Evolutionary conservation across 306 rosid species (phyloP), one percentile per base, ranked within the genome.

Genomic region (Malus sylvestris): DNA sequence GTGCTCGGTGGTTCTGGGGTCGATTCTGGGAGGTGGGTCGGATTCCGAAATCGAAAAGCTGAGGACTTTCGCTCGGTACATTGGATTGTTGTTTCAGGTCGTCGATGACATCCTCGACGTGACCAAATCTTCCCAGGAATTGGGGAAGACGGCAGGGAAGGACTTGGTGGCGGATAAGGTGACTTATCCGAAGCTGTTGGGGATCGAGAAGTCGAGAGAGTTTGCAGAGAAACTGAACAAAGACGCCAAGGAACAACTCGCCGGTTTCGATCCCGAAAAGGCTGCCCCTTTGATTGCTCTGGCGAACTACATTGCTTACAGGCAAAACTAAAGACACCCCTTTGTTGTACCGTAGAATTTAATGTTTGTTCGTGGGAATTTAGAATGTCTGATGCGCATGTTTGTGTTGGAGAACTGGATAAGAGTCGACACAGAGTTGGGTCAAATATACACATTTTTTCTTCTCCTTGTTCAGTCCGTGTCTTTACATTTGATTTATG

Each of bases 121-220:
- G 29, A 92, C 97, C 0, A 90, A 88, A 38, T 85, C 96, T 3
- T 92, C 97, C 0, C 69, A 85, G 77, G 96, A 92, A 44, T 52
- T 92, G 80, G 97, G 97, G 40, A 92, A 92, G 25, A 92, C 97
- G 0, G 97, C 97, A 0, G 97, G 97, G 79, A 92, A 92, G 45
- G 97, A 92, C 55, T 80, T 90, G 86, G 75, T 84, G 35, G 93
- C 96, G 15, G 92, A 90, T 80, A 92, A 92, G 77, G 88, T 70
- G 6, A 92, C 97, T 0, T 90, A 92, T 46, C 97, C 97, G 2
- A 92, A 88, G 69, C 86, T 92, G 32, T 9, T 92, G 76, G 97
- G 97, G 38, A 69, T 90, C 20, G 86, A 84, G 10, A 84, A 87
- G 20, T 90, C 97, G 0, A 88, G 81, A 74, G 96, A 87, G 8